Evolutionary conservation across 441 rosid species (phyloP).

Genomic region (Dalechampia spathulata): DNA sequence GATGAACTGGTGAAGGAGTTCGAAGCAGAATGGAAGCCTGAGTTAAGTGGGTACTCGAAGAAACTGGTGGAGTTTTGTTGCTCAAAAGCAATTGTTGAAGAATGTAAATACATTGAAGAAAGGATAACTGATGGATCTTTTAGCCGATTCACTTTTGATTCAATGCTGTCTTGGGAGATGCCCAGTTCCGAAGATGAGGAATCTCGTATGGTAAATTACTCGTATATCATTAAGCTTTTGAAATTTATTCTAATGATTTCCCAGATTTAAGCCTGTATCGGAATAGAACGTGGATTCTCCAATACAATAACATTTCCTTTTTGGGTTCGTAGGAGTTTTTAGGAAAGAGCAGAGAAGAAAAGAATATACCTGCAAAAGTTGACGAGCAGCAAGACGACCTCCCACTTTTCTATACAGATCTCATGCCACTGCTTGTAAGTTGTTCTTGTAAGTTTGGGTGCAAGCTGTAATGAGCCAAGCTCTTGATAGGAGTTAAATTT

Average conservation of each 20-base stretch:
- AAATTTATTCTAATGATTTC: too few species aligned
- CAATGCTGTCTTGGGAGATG: slow-evolving; percentile 90
- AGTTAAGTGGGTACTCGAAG: slow-evolving; percentile 41
- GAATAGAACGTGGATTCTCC: too few species aligned
- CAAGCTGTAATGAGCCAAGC: too few species aligned
- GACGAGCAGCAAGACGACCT: slow-evolving; percentile 56
- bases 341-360: slow-evolving; percentile 66
- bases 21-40: slow-evolving; percentile 51
- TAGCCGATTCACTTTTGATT: slow-evolving; percentile 60
- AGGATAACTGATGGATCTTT: slow-evolving; percentile 61
- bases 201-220: slow-evolving; percentile 28
- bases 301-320: too few species aligned
- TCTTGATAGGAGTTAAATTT: too few species aligned
- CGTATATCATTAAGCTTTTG: too few species aligned
- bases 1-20: slow-evolving; percentile 46
- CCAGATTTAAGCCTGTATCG: too few species aligned
- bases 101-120: slow-evolving; percentile 49
- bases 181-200: slow-evolving; percentile 46
- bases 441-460: too few species aligned
- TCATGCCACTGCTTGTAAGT: slow-evolving; percentile 91
- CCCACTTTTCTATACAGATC: slow-evolving; percentile 79
- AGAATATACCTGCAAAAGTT: slow-evolving; percentile 23
- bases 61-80: slow-evolving; percentile 70
- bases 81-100: slow-evolving; percentile 34
- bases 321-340: slow-evolving; percentile 40